Evolutionary conservation across 1,139 yeast genomes (phyloP).

Genomic region (Hanseniaspora uvarum): DNA sequence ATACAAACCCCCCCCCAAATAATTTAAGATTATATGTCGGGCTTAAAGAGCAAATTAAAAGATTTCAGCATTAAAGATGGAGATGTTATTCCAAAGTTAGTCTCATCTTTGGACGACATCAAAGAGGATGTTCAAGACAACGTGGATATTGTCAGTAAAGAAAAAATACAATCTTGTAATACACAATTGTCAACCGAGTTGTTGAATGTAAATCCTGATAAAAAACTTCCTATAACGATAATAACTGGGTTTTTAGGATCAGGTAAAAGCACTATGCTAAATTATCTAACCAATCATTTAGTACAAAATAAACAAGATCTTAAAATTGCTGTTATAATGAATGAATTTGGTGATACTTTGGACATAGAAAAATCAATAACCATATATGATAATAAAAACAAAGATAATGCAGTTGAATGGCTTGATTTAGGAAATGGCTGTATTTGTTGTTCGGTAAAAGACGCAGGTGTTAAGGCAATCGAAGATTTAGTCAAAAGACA

Average conservation of each 20-base stretch:
- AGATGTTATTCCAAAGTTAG: slow-evolving; percentile 47
- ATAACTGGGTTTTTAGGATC: slow-evolving; percentile 93
- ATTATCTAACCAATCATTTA: slow-evolving; percentile 59
- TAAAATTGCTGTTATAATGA: slow-evolving; percentile 77
- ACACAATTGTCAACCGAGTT: slow-evolving; percentile 22
- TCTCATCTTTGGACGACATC: slow-evolving; percentile 34
- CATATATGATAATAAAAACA: slow-evolving; percentile 40
- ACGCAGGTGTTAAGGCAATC: slow-evolving; percentile 86
- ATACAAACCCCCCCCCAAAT: neutral
- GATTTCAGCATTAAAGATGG: slow-evolving; percentile 28
- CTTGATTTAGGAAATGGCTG: slow-evolving; percentile 93
- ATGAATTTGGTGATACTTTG: slow-evolving; percentile 82
- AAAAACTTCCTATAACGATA: slow-evolving; percentile 77
- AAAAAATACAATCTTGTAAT: slow-evolving; percentile 28
- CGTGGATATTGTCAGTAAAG: slow-evolving; percentile 26
- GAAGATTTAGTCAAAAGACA: slow-evolving; percentile 71
- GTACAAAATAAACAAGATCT: slow-evolving; percentile 33
- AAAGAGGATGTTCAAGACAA: slow-evolving; percentile 23
- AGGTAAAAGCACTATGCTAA: slow-evolving; percentile 81
- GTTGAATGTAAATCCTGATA: slow-evolving; percentile 20
- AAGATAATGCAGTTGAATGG: slow-evolving; percentile 51
- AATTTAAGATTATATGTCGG: neutral
- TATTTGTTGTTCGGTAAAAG: slow-evolving; percentile 89
- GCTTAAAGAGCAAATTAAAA: slow-evolving; percentile 21
- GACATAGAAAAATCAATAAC: slow-evolving; percentile 83